A percentile compares a stretch with the other conserved stretches of the same genome.
Evolutionary conservation across 495 filamentous ascomycete species (phyloP).

Genomic region (Podospora appendiculata): DNA sequence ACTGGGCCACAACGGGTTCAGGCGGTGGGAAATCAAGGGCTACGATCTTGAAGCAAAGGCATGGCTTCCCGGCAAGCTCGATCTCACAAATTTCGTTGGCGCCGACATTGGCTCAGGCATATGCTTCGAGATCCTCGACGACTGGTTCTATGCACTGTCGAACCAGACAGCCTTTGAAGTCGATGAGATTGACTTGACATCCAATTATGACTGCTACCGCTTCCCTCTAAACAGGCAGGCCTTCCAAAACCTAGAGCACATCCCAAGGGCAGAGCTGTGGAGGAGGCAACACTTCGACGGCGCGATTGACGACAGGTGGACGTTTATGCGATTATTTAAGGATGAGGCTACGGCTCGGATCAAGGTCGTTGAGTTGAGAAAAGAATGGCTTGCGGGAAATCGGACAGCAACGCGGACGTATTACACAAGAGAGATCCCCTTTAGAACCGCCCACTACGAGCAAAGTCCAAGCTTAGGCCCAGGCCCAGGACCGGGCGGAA

Average conservation of each 20-base stretch:
- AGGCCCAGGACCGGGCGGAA: too few species aligned
- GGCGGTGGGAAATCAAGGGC: slow-evolving; percentile 55
- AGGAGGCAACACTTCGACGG: slow-evolving; percentile 64
- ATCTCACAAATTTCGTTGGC: slow-evolving; percentile 48
- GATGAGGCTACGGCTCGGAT: slow-evolving; percentile 55
- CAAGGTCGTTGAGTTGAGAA: slow-evolving; percentile 60
- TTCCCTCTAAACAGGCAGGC: slow-evolving; percentile 39
- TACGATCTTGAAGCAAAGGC: slow-evolving; percentile 35
- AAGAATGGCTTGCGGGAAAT: slow-evolving; percentile 58
- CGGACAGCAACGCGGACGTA: slow-evolving; percentile 60
- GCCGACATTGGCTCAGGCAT: slow-evolving; percentile 59
- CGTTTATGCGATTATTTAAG: slow-evolving; percentile 53
- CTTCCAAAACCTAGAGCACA: slow-evolving; percentile 20
- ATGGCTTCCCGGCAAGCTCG: slow-evolving; percentile 30
- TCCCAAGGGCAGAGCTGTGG: slow-evolving; percentile 44
- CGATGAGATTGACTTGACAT: slow-evolving; percentile 60
- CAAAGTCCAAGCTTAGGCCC: not conserved
- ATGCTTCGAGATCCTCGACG: slow-evolving; percentile 64
- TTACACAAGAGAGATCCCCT: slow-evolving; percentile 54
- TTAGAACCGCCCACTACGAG: slow-evolving; percentile 18
- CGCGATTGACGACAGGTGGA: slow-evolving; percentile 72
- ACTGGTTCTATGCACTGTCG: slow-evolving; percentile 66
- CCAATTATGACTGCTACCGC: slow-evolving; percentile 63
- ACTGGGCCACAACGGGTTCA: slow-evolving; percentile 39
- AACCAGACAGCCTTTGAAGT: slow-evolving; percentile 56